These are phyloP conservation scores for Penicillium bialowiezense DNA, from an alignment of 495 filamentous ascomycete genomes.

Conservation along the genomic window DNA sequence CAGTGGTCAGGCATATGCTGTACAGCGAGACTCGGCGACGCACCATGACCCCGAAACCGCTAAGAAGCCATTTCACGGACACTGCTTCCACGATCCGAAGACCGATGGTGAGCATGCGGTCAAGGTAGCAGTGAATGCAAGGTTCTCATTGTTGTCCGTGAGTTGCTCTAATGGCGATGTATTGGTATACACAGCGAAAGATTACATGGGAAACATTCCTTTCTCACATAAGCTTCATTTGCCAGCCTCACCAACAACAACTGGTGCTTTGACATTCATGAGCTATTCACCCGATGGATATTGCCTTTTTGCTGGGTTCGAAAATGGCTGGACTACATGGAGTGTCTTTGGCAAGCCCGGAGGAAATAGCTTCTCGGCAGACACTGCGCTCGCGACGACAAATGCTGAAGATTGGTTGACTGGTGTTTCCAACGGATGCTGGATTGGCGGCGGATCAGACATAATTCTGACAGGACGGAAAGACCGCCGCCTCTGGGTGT, in stretches of 20 bases:
- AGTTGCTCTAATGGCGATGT: conserved; percentile 79
- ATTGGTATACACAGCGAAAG: conserved; percentile 81
- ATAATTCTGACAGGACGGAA: conserved; percentile 67
- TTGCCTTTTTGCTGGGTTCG: conserved; percentile 90
- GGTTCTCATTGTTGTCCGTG: conserved; percentile 89
- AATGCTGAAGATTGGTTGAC: conserved; percentile 79
- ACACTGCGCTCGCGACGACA: conserved; percentile 55
- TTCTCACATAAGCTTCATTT: conserved; percentile 76
- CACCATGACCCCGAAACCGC: conserved; percentile 31
- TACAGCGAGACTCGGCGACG: conserved; percentile 61
- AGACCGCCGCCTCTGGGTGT: conserved; percentile 76
- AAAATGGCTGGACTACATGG: conserved; percentile 92
- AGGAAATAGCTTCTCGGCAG: conserved; percentile 73
- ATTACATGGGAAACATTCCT: conserved; percentile 90
- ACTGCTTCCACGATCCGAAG: conserved; percentile 81
- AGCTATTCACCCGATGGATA: conserved; percentile 95
- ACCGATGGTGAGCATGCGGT: conserved; percentile 57
- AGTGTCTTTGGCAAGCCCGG: conserved; percentile 93
- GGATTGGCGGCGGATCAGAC: conserved; percentile 85
- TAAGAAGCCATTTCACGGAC: conserved; percentile 78
- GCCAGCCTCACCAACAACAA: conserved; percentile 58
- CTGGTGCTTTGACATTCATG: conserved; percentile 70
- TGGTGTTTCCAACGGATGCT: conserved; percentile 71
- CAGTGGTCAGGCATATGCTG: conserved; percentile 87
- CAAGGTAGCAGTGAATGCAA: conserved; percentile 82